phyloP scores from a whole-genome alignment of 176 grass and related monocot genomes.

The Poa annua region DNA sequence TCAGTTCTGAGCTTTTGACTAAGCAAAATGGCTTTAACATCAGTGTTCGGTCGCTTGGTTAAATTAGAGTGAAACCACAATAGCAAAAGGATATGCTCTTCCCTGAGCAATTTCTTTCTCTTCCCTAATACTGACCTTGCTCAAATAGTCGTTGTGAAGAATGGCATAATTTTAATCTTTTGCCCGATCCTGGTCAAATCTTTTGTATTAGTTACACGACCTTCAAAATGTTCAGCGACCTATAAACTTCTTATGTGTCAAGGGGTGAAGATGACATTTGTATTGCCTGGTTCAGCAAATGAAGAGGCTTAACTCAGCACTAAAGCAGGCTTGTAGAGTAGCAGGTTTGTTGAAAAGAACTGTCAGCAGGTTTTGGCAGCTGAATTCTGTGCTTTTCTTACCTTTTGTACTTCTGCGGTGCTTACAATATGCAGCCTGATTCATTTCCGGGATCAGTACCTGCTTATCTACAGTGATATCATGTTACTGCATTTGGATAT shows the following conservation, averaged over 20 bases:
- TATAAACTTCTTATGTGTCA: conserved; percentile 8
- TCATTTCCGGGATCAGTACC: not conserved
- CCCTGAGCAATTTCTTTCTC: not conserved
- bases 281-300: not conserved
- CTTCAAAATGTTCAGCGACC: conserved; percentile 17
- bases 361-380: not conserved
- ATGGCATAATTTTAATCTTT: not conserved
- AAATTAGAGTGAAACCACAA: conserved; percentile 11
- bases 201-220: not conserved
- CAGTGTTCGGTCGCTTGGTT: not conserved
- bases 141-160: conserved; percentile 12
- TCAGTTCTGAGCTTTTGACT: not conserved
- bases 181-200: not conserved
- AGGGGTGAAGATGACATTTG: conserved; percentile 10
- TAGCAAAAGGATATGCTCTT: conserved; percentile 20
- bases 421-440: not conserved
- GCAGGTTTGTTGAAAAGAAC: not conserved
- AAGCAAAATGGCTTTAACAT: not conserved
- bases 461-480: conserved; percentile 18
- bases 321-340: not conserved
- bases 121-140: not conserved
- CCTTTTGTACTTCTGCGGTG: conserved; percentile 17
- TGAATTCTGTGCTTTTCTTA: not conserved
- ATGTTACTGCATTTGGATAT: conserved; percentile 17
- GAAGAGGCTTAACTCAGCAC: not conserved